A percentile compares a stretch with the other conserved stretches of the same genome.
phyloP scores from a whole-genome alignment of 495 filamentous ascomycete genomes.

The Neurospora sp. region DNA sequence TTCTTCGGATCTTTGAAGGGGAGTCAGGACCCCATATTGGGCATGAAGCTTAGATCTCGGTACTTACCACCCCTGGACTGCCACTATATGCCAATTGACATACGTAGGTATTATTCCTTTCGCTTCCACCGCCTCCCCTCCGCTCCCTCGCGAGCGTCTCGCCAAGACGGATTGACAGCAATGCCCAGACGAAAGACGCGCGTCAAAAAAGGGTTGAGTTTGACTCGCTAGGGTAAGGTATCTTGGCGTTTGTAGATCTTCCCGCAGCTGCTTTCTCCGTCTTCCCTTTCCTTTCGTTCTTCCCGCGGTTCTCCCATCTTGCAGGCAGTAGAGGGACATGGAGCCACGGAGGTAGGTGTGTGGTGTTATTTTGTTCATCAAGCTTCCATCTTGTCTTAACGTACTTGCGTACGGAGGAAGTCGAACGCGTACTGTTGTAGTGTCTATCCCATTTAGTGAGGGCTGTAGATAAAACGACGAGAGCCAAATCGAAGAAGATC shows the following conservation, averaged over 20 bases:
- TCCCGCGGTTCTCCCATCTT: neutral
- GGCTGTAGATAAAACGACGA: neutral
- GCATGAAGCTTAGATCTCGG: neutral
- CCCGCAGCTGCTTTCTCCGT: neutral
- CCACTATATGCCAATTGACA: neutral
- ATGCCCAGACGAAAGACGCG: neutral
- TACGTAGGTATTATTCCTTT: neutral
- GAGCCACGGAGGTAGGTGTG: neutral
- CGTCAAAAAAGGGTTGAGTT: neutral
- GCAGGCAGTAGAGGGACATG: neutral
- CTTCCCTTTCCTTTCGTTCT: neutral
- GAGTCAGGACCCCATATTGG: neutral
- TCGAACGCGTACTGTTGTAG: neutral
- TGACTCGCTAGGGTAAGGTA: neutral
- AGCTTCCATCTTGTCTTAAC: neutral
- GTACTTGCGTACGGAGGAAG: neutral
- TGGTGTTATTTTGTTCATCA: neutral
- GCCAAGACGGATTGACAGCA: neutral
- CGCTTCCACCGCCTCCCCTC: neutral
- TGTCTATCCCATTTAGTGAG: neutral
- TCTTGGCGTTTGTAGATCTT: neutral
- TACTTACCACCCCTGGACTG: neutral
- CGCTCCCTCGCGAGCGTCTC: neutral
- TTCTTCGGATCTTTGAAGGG: neutral
- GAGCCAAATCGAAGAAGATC: neutral